A percentile compares a stretch with the other conserved stretches of the same genome.
phyloP scores from a whole-genome alignment of 2,329 filamentous ascomycete genomes.

The Aspergillus terreus region DNA sequence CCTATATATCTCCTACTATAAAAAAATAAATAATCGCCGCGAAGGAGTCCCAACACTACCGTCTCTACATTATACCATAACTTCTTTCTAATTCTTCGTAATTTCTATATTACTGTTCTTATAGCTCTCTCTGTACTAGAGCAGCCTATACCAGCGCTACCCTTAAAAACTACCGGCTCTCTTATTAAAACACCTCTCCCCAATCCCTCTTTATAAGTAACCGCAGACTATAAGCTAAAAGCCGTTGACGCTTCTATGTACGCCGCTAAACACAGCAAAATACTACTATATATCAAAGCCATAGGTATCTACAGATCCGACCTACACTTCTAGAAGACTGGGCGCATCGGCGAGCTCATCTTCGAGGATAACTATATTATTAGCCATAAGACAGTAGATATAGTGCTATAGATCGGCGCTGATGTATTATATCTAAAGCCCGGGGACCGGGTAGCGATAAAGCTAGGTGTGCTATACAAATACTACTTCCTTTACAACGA shows the following conservation, averaged over 20 bases:
- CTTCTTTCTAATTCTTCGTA: neutral
- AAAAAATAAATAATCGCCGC: neutral
- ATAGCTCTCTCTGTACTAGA: neutral
- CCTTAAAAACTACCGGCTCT: neutral
- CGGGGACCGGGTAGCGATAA: slow-evolving; percentile 63
- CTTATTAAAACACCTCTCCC: slow-evolving; percentile 6
- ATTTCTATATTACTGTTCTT: neutral
- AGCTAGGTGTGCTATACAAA: slow-evolving; percentile 63
- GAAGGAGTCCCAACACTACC: neutral
- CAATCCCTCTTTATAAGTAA: slow-evolving; percentile 59
- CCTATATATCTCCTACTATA: neutral
- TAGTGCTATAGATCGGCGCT: slow-evolving; percentile 56
- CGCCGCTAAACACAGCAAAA: slow-evolving; percentile 53
- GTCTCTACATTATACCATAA: neutral
- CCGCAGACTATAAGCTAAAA: slow-evolving; percentile 58
- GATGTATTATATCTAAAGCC: slow-evolving; percentile 52
- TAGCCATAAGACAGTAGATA: slow-evolving; percentile 61
- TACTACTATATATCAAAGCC: slow-evolving; percentile 58
- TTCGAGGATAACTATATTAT: slow-evolving; percentile 63
- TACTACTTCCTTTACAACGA: slow-evolving; percentile 57
- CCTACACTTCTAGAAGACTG: slow-evolving; percentile 65
- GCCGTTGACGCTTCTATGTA: slow-evolving; percentile 55
- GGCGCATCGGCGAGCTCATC: slow-evolving; percentile 59
- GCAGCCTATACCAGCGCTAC: neutral
- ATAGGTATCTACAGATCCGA: slow-evolving; percentile 67